Evolutionary conservation across 108 stramenopile species (phyloP), one percentile per base, ranked within the genome.

Genomic region (Phaeodactylum tricornutum): DNA sequence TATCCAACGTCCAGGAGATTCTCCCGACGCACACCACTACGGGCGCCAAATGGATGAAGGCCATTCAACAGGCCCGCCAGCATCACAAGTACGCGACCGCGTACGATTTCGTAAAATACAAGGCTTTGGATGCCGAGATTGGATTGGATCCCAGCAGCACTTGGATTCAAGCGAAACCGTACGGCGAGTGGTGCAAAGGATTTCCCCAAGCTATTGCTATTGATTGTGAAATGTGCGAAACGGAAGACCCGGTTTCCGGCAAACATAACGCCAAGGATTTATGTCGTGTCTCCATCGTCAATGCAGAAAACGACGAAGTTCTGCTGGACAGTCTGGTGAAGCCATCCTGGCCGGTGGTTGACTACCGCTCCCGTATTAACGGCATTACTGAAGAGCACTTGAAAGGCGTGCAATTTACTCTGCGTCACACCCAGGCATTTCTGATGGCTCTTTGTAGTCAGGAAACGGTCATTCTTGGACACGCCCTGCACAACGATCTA

Each of bases 171-270:
- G 51, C 90, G 12, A 75, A 70, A 26, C 79, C 84, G 8, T 92
- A 67, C 62, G 94, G 81, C 9, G 19, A 30, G 3, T 78, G 78
- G 79, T 89, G 87, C 62, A 60, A 38, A 22, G 50, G 44, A 35
- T 4, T n/a, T 26, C 92, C 96, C 8, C 82, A 87, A 39, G 84
- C 79, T 15, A 72, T 98, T 40, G 97, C 97, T 27, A 84, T 98
- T 42, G 97, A 96, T 60, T 98, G 97, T 56, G 97, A 98, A 70
- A 98, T 98, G 97, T 96, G 94, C 55, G 92, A 94, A 45, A 86
- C 84, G 3, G 50, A 66, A 38, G 95, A 98, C 60, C 93, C 95
- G 12, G 71, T 87, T 11, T 78, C 87, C 12, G 83, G 78, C 19
- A 52, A 41, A 38, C 69, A 50, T 16, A 75, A 94, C 50, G 44